These are phyloP conservation scores for Acer yangbiense DNA, from an alignment of 345 rosid genomes.

Conservation along the genomic window DNA sequence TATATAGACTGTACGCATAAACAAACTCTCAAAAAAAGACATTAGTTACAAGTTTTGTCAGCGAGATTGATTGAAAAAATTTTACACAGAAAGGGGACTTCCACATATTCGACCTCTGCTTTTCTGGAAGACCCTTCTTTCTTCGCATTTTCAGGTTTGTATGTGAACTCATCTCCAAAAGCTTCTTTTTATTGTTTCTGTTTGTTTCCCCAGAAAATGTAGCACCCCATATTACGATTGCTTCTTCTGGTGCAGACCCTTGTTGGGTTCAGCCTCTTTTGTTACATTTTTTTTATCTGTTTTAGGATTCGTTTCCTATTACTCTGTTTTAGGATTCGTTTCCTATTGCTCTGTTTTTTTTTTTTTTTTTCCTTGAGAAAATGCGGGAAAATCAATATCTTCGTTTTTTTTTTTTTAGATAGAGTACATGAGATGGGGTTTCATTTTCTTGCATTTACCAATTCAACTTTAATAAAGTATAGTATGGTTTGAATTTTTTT, in stretches of 20 bases:
- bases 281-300: neutral
- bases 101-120: neutral
- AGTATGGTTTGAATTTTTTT: neutral
- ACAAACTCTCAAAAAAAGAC: too few relatives aligned
- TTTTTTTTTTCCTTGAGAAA: slow-evolving; percentile 1
- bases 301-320: neutral
- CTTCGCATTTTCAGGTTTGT: neutral
- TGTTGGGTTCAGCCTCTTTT: neutral
- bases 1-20: too few relatives aligned
- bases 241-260: neutral
- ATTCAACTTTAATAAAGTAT: neutral
- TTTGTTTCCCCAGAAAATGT: slow-evolving; percentile 5
- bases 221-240: neutral
- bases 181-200: neutral
- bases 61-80: too few relatives aligned
- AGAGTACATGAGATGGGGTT: neutral
- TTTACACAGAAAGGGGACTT: too few relatives aligned
- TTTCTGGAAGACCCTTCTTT: neutral
- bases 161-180: neutral
- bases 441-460: neutral
- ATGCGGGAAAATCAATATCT: neutral
- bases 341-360: neutral
- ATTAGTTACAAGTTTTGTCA: too few relatives aligned
- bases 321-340: neutral
- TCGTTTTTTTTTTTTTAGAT: too few relatives aligned